A percentile compares a stretch with the other conserved stretches of the same genome.
phyloP scores from a whole-genome alignment of 108 stramenopile species.

The Nitzschia inconspicua region DNA sequence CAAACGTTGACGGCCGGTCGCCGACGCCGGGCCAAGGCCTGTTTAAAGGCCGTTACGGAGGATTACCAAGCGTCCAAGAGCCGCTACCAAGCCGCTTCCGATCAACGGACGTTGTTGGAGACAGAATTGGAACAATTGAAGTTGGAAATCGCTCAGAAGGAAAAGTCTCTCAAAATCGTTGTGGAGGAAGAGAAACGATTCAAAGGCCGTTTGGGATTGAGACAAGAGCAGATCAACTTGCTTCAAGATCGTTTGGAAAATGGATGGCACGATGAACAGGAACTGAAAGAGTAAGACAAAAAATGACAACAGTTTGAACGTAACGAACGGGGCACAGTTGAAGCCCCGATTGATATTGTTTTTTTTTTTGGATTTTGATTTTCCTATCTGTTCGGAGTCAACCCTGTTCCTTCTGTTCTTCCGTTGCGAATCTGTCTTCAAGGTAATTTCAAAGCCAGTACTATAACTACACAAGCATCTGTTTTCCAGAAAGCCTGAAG shows the following conservation, averaged over 20 bases:
- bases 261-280: constrained; percentile 77
- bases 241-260: constrained; percentile 51
- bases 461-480: too few relatives aligned
- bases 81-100: constrained; percentile 27
- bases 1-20: constrained; percentile 66
- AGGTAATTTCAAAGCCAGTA: too few relatives aligned
- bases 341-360: too few relatives aligned
- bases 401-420: too few relatives aligned
- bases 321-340: too few relatives aligned
- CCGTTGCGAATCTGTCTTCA: too few relatives aligned
- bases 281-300: background rate
- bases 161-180: constrained; percentile 50
- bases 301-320: too few relatives aligned
- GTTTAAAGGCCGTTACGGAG: constrained; percentile 54
- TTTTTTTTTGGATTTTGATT: too few relatives aligned
- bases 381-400: too few relatives aligned
- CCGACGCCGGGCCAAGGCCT: constrained; percentile 70
- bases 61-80: constrained; percentile 46
- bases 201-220: constrained; percentile 48
- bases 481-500: too few relatives aligned
- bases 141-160: constrained; percentile 55
- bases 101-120: constrained; percentile 38
- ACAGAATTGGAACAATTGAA: constrained; percentile 46
- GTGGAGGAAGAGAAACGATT: constrained; percentile 65
- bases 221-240: constrained; percentile 55